Evolutionary conservation across 371 early-diverging fungal genomes (phyloP).

Genomic region (Blyttiomyces sp.): DNA sequence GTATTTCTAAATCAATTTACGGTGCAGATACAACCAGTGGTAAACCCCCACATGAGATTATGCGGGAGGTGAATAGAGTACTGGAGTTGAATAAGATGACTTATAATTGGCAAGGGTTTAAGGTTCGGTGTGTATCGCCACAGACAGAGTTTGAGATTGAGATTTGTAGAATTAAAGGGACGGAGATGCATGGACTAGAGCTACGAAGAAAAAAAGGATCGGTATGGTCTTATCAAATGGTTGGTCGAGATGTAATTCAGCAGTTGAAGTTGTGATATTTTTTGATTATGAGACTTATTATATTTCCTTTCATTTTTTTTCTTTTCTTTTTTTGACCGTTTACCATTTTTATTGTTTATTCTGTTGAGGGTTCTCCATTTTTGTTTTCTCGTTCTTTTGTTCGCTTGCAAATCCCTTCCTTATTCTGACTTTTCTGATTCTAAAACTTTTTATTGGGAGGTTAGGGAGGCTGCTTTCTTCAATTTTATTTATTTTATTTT

Average conservation of each 20-base stretch:
- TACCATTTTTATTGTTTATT: too few species aligned
- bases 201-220: slow-evolving; percentile 33
- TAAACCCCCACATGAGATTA: slow-evolving; percentile 50
- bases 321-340: too few species aligned
- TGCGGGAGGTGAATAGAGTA: slow-evolving; percentile 39
- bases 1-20: slow-evolving; percentile 38
- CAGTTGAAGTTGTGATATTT: slow-evolving; percentile 13
- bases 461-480: too few species aligned
- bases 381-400: too few species aligned
- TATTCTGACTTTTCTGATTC: too few species aligned
- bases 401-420: too few species aligned
- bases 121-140: slow-evolving; percentile 11
- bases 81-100: slow-evolving; percentile 24
- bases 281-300: too few species aligned
- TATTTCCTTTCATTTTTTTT: too few species aligned
- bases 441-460: too few species aligned
- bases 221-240: slow-evolving; percentile 29
- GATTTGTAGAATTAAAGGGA: slow-evolving; percentile 32
- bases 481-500: too few species aligned
- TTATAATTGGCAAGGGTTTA: slow-evolving; percentile 18
- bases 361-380: too few species aligned
- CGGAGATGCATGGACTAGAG: slow-evolving; percentile 35
- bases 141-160: slow-evolving; percentile 34
- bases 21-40: slow-evolving; percentile 51
- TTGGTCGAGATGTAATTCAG: slow-evolving; percentile 11